These are phyloP conservation scores for Priceomyces castillae DNA, from an alignment of 805 yeast genomes.

Conservation along the genomic window DNA sequence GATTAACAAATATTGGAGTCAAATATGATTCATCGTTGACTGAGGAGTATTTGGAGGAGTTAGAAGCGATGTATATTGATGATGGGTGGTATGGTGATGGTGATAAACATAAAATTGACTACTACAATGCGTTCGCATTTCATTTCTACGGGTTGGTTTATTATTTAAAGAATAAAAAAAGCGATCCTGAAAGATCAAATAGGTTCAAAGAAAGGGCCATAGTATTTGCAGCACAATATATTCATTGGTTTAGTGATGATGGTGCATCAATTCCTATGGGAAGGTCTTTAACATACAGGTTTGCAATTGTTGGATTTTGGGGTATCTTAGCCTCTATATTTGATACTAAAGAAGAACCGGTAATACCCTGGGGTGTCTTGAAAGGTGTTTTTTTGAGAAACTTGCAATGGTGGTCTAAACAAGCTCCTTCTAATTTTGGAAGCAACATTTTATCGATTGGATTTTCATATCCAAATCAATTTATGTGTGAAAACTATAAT, in stretches of 20 bases:
- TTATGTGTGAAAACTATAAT: slow-evolving; percentile 12
- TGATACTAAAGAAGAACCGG: slow-evolving; percentile 5
- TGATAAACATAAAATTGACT: slow-evolving; percentile 18
- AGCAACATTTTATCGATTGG: slow-evolving; percentile 10
- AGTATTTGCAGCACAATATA: slow-evolving; percentile 19
- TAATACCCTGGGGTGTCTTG: slow-evolving; percentile 11
- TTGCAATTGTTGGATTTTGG: slow-evolving; percentile 13
- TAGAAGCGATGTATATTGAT: slow-evolving; percentile 19
- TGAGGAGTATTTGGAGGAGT: slow-evolving; percentile 15
- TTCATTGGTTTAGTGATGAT: slow-evolving; percentile 17
- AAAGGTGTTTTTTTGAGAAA: slow-evolving; percentile 9
- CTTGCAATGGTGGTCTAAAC: slow-evolving; percentile 12
- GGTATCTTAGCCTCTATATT: slow-evolving; percentile 8
- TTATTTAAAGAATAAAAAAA: slow-evolving; percentile 11
- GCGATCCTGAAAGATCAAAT: slow-evolving; percentile 13
- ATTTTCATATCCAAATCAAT: slow-evolving; percentile 11
- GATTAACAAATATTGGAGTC: slow-evolving; percentile 20
- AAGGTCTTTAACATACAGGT: slow-evolving; percentile 12
- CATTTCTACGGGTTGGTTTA: slow-evolving; percentile 27
- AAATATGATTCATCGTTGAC: slow-evolving; percentile 9
- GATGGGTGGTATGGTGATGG: slow-evolving; percentile 35
- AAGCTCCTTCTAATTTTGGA: slow-evolving; percentile 10
- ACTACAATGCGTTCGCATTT: slow-evolving; percentile 29
- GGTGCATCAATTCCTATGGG: slow-evolving; percentile 13
- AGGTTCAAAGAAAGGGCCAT: slow-evolving; percentile 16